Evolutionary conservation across 768 basidiomycete genomes (phyloP).

Genomic region (Termitomyces sp.): DNA sequence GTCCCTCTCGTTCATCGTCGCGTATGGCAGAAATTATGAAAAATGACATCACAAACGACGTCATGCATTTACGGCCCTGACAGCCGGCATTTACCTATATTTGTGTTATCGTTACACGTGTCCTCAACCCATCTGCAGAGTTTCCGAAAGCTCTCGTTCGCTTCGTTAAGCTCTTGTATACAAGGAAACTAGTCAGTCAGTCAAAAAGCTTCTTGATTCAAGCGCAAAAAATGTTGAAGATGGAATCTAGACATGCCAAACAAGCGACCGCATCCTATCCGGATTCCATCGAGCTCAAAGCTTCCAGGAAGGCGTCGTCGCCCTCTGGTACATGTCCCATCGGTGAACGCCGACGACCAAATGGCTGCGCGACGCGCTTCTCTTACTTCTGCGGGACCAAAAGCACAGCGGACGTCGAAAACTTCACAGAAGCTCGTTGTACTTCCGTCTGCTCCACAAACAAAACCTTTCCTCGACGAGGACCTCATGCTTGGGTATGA

Average conservation of each 20-base stretch:
- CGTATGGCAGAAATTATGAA: no score
- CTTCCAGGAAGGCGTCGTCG: slow-evolving; percentile 23
- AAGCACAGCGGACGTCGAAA: slow-evolving; percentile 79
- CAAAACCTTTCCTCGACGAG: slow-evolving; percentile 56
- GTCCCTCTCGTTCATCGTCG: no score
- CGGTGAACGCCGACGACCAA: slow-evolving; percentile 16
- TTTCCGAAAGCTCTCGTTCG: background rate
- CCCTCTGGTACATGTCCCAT: slow-evolving; percentile 23
- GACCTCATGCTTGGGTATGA: slow-evolving; percentile 57
- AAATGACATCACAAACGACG: background rate
- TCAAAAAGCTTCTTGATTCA: background rate
- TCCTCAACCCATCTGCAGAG: background rate
- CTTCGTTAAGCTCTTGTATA: background rate
- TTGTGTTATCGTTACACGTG: background rate
- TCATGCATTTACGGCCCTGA: background rate
- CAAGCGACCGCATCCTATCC: slow-evolving; percentile 4
- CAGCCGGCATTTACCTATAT: background rate
- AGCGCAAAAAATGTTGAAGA: background rate
- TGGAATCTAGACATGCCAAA: slow-evolving; percentile 3
- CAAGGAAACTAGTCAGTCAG: background rate
- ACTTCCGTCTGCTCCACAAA: slow-evolving; percentile 87
- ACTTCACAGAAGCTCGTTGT: slow-evolving; percentile 88
- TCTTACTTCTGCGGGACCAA: slow-evolving; percentile 34
- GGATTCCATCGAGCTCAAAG: slow-evolving; percentile 21
- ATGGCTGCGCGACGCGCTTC: slow-evolving; percentile 30